These are phyloP conservation scores for Aspergillus brunneoviolaceus DNA, from an alignment of 2,329 filamentous ascomycete genomes.

Conservation along the genomic window DNA sequence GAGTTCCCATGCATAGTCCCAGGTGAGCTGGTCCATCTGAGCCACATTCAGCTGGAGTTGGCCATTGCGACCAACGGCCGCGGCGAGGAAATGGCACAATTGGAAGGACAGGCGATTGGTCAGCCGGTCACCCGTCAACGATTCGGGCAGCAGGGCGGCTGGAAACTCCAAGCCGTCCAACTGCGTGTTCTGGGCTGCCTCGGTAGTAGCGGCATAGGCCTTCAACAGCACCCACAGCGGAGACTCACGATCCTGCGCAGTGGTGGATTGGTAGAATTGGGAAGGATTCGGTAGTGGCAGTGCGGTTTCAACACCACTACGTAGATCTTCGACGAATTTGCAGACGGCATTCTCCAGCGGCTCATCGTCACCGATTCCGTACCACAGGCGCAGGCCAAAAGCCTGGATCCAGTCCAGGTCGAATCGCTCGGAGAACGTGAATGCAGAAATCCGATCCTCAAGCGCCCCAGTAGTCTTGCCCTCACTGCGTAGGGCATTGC, in stretches of 20 bases:
- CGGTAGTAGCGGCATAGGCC: slow-evolving; percentile 61
- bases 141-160: slow-evolving; percentile 71
- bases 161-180: slow-evolving; percentile 55
- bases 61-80: slow-evolving; percentile 47
- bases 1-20: slow-evolving; percentile 58
- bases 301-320: slow-evolving; percentile 66
- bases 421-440: slow-evolving; percentile 80
- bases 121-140: slow-evolving; percentile 71
- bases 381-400: slow-evolving; percentile 90
- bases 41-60: slow-evolving; percentile 54
- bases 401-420: slow-evolving; percentile 89
- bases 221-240: slow-evolving; percentile 84
- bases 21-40: slow-evolving; percentile 65
- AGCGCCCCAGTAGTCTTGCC: slow-evolving; percentile 69
- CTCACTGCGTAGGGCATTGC: slow-evolving; percentile 80
- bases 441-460: slow-evolving; percentile 78
- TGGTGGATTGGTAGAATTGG: slow-evolving; percentile 67
- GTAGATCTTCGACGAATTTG: slow-evolving; percentile 71
- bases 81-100: slow-evolving; percentile 65
- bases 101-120: slow-evolving; percentile 82
- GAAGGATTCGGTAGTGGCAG: slow-evolving; percentile 61
- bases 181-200: slow-evolving; percentile 28
- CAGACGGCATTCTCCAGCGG: slow-evolving; percentile 70
- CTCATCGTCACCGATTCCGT: slow-evolving; percentile 68
- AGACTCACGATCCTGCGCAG: slow-evolving; percentile 62